Evolutionary conservation across 2,329 filamentous ascomycete genomes (phyloP).

Genomic region (Aotearoamyces nothofagi): DNA sequence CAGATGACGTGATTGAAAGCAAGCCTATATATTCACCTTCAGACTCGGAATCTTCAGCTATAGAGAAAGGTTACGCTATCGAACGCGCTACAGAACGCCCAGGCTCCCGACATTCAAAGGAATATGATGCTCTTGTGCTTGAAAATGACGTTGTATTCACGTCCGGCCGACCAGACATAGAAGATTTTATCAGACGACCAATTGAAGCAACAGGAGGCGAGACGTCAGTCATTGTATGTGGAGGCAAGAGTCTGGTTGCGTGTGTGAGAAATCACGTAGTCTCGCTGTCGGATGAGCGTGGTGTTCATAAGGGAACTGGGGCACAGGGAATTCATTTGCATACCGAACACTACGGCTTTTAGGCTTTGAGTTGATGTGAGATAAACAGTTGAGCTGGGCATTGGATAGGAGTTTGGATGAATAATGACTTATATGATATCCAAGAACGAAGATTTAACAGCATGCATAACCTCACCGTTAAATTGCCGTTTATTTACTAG

Average conservation of each 20-base stretch:
- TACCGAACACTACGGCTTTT: slow-evolving; percentile 39
- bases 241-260: slow-evolving; percentile 36
- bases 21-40: neutral
- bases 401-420: too few species aligned
- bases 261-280: slow-evolving; percentile 38
- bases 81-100: neutral
- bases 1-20: neutral
- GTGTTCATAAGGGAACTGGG: slow-evolving; percentile 51
- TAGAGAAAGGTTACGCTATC: neutral
- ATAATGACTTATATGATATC: too few species aligned
- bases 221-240: slow-evolving; percentile 47
- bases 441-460: too few species aligned
- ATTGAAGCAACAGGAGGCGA: slow-evolving; percentile 46
- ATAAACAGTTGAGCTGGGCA: too few species aligned
- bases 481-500: too few species aligned
- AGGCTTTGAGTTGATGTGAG: too few species aligned
- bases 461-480: too few species aligned
- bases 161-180: slow-evolving; percentile 34
- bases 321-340: slow-evolving; percentile 49
- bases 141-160: slow-evolving; percentile 11
- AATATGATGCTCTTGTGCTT: slow-evolving; percentile 1
- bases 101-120: slow-evolving; percentile 1
- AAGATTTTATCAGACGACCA: slow-evolving; percentile 33
- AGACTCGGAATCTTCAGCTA: neutral
- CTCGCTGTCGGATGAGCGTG: slow-evolving; percentile 44